Evolutionary conservation across 2,329 filamentous ascomycete genomes (phyloP).

Genomic region (Neopestalotiopsis clavispora): DNA sequence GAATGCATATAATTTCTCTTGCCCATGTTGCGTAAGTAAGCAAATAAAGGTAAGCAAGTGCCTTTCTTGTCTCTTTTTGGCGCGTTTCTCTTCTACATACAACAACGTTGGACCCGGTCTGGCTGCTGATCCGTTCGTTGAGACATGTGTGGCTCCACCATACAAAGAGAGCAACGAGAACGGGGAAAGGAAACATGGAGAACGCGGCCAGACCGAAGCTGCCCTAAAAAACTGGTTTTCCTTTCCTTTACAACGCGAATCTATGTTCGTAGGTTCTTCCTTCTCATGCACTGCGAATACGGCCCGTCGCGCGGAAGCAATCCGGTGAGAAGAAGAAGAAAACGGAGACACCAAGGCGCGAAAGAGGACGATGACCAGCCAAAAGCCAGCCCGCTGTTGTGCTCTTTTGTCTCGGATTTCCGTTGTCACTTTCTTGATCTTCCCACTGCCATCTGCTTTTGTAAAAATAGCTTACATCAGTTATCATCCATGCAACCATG

Average conservation of each 20-base stretch:
- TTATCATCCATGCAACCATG: background rate
- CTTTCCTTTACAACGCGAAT: too few relatives aligned
- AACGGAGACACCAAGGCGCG: background rate
- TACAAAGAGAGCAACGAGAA: background rate
- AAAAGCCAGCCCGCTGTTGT: background rate
- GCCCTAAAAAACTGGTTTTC: too few relatives aligned
- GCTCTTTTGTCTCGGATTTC: background rate
- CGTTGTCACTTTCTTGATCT: slow-evolving; percentile 1
- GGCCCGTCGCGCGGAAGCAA: background rate
- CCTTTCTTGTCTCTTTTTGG: background rate
- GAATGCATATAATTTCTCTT: background rate
- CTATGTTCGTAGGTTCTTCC: background rate
- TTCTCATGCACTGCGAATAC: background rate
- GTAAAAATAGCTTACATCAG: background rate
- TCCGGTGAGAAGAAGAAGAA: background rate
- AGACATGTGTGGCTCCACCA: background rate
- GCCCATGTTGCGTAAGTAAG: background rate
- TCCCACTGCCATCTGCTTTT: background rate
- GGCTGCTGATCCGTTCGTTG: background rate
- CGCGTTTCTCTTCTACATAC: background rate
- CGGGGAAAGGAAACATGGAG: background rate
- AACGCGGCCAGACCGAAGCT: too few relatives aligned
- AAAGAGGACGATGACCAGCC: background rate
- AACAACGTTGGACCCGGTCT: background rate
- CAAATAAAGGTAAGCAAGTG: background rate